Conservation (phyloP, 2,329 filamentous ascomycete genomes). For the Ilyonectria mors-panacis region DNA sequence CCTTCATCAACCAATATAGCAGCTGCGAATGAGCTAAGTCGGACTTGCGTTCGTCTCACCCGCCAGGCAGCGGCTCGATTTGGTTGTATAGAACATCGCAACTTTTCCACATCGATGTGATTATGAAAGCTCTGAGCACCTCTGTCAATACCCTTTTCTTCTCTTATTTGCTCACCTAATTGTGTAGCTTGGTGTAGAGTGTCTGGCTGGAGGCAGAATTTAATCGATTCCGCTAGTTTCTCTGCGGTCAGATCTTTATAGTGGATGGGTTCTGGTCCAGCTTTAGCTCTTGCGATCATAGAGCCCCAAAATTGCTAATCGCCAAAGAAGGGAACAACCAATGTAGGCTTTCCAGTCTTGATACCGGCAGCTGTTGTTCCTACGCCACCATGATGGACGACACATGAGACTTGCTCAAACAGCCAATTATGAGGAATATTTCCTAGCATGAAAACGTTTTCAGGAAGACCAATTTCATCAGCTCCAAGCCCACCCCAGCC, state of each 20-base stretch:
- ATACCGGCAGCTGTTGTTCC: constrained; percentile 94
- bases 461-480: constrained; percentile 77
- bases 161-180: constrained; percentile 75
- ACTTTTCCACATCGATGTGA: constrained; percentile 73
- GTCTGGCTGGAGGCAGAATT: constrained; percentile 71
- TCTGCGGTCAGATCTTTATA: constrained; percentile 77
- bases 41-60: constrained; percentile 76
- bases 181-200: constrained; percentile 70
- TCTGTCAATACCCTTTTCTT: constrained; percentile 75
- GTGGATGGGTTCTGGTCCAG: constrained; percentile 79
- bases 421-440: constrained; percentile 93
- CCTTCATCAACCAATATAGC: constrained; percentile 76
- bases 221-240: constrained; percentile 76
- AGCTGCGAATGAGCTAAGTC: constrained; percentile 81
- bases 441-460: constrained; percentile 85
- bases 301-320: constrained; percentile 89
- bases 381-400: constrained; percentile 90
- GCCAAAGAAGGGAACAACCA: constrained; percentile 89
- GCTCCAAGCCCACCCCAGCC: constrained; percentile 92
- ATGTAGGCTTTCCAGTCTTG: constrained; percentile 82
- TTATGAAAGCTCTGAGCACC: constrained; percentile 80
- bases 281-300: constrained; percentile 81
- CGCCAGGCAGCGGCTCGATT: constrained; percentile 81
- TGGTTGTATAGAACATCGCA: constrained; percentile 80
- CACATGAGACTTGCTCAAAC: constrained; percentile 83